Evolutionary conservation across 1,139 yeast genomes (phyloP), one percentile per base, ranked within the genome.

Genomic region (Saccharomycopsis phalli): DNA sequence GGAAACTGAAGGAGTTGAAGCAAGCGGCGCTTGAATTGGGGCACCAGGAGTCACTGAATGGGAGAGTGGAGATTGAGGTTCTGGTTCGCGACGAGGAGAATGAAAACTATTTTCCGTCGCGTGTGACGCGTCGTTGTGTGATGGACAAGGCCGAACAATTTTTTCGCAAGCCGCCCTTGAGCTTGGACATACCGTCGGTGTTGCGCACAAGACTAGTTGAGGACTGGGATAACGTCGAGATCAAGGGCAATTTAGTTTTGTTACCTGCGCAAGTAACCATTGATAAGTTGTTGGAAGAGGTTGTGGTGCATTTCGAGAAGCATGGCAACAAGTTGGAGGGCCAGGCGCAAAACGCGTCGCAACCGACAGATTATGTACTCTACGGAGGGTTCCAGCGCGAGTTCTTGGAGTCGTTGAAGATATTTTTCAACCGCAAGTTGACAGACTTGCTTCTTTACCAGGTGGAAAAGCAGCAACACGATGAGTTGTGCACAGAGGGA

Each of bases 151-250:
- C 65, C 40, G 66, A 62, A 16, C 65, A 63, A 28, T 59, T 55
- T 44, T 43, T 61, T 36, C 56, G 55, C 33, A 61, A 64, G 41
- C 68, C 71, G 10, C 82, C 76, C 48, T 65, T 81, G 25, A 58
- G 61, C 36, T 53, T 81, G 11, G 65, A 66, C 4, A 71, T 84
- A 18, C 83, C 91, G 0, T 76, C 76, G 41, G 62, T 67, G 33
- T 64, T 91, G 45, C 86, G 86, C 57, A 68, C 80, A 4, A 54
- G 77, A 4, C 62, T 91, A 34, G 94, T 88, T 1, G 88, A 84
- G 54, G 97, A 91, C 62, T 91, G 97, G 97, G 95, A 88, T 57
- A 70, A 67, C 50, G 70, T 88, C 37, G 86, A 97, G 2, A 82
- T 82, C 52, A 81, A 83, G 47, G 77, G 80, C 37, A 75, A 77